Conservation (phyloP, 768 basidiomycete genomes). For the Boletus rubescentipes region DNA sequence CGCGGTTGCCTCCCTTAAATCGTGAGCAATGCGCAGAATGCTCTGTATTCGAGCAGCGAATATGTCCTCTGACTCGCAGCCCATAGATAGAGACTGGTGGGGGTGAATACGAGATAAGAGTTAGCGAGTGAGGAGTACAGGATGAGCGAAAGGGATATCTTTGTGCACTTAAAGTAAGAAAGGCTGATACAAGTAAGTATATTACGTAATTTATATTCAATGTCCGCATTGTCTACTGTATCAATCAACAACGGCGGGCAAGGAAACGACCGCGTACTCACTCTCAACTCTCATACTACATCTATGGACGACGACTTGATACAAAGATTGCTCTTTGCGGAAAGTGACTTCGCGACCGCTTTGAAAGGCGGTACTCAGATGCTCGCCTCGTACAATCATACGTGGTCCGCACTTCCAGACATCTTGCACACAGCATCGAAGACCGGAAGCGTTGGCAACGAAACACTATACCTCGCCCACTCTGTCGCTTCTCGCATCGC, state of each 20-base stretch:
- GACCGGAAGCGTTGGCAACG: neutral
- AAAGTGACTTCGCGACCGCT: neutral
- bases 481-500: constrained; percentile 1
- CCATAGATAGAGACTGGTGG: too few species aligned
- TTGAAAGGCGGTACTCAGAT: neutral
- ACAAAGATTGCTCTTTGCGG: neutral
- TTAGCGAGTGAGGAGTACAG: too few species aligned
- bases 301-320: constrained; percentile 4
- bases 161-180: too few species aligned
- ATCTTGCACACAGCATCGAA: neutral
- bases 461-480: neutral
- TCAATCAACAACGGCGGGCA: neutral
- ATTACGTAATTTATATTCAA: constrained; percentile 2
- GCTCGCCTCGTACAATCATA: neutral
- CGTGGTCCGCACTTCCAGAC: neutral
- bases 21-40: neutral
- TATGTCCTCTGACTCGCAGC: neutral
- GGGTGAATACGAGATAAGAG: too few species aligned
- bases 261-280: neutral
- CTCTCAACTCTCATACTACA: neutral
- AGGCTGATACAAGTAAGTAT: too few species aligned
- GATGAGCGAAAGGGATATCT: too few species aligned
- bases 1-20: neutral
- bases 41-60: neutral
- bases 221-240: constrained; percentile 17